These are phyloP conservation scores for Rutidosis leptorrhynchoides DNA, from an alignment of 129 eudicot genomes.

Conservation along the genomic window DNA sequence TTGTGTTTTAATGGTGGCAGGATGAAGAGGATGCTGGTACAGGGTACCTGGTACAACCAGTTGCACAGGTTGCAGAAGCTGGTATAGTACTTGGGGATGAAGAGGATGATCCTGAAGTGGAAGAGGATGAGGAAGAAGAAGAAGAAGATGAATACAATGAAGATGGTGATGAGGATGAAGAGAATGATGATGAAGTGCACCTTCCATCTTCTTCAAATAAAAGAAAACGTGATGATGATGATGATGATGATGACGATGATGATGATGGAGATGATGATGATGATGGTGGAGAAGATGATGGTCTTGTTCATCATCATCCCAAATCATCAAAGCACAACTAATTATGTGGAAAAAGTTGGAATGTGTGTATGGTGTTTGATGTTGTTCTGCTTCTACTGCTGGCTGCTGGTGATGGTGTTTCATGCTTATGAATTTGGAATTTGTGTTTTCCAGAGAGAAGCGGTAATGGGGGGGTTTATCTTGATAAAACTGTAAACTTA, in stretches of 20 bases:
- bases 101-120: conserved; percentile 50
- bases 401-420: conserved; percentile 6
- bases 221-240: conserved; percentile 51
- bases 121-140: conserved; percentile 50
- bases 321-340: conserved; percentile 58
- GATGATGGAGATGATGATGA: conserved; percentile 36
- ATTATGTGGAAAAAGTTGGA: conserved; percentile 8
- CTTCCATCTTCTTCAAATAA: conserved; percentile 53
- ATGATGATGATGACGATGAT: conserved; percentile 36
- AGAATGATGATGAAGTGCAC: conserved; percentile 52
- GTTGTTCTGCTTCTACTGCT: not conserved
- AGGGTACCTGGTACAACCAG: conserved; percentile 88
- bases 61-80: conserved; percentile 52
- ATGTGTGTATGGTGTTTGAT: not conserved
- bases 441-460: conserved; percentile 20
- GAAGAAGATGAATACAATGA: conserved; percentile 44
- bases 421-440: conserved; percentile 5
- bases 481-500: conserved; percentile 23
- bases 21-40: conserved; percentile 69
- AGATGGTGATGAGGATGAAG: conserved; percentile 51
- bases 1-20: conserved; percentile 42
- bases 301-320: conserved; percentile 25
- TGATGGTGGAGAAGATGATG: conserved; percentile 36
- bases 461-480: conserved; percentile 7
- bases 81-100: conserved; percentile 31